A percentile compares a stretch with the other conserved stretches of the same genome.
Conservation (phyloP, 1,139 yeast genomes). For the Nakaseomyces delphensis region DNA sequence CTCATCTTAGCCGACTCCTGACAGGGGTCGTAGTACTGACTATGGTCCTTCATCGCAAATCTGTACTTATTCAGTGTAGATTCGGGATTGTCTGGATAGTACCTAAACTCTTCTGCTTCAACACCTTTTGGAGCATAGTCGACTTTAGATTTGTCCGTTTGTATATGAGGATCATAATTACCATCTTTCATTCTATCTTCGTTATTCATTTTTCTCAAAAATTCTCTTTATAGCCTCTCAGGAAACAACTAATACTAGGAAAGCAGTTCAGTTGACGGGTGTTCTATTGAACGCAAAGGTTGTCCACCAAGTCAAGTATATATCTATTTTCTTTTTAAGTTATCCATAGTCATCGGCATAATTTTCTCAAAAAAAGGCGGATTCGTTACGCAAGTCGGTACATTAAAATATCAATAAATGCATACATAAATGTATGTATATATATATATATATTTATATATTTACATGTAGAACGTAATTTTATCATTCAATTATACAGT, state of each 20-base stretch:
- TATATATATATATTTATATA: too few relatives aligned
- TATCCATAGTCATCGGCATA: neutral
- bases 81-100: conserved; percentile 69
- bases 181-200: conserved; percentile 2
- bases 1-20: conserved; percentile 84
- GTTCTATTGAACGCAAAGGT: too few relatives aligned
- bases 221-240: too few relatives aligned
- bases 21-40: conserved; percentile 88
- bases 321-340: neutral
- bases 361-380: neutral
- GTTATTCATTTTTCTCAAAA: neutral
- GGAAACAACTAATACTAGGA: too few relatives aligned
- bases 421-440: too few relatives aligned
- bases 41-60: conserved; percentile 53
- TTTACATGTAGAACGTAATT: too few relatives aligned
- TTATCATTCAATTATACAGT: neutral
- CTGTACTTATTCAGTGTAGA: conserved; percentile 30
- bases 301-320: neutral
- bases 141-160: conserved; percentile 18
- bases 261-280: too few relatives aligned
- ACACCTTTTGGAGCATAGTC: conserved; percentile 23
- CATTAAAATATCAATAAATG: too few relatives aligned
- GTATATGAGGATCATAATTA: conserved; percentile 6
- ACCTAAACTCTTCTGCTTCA: conserved; percentile 35
- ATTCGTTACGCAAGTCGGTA: too few relatives aligned